A percentile compares a stretch with the other conserved stretches of the same genome.
phyloP scores from a whole-genome alignment of 345 rosid species.

The Alliaria petiolata region DNA sequence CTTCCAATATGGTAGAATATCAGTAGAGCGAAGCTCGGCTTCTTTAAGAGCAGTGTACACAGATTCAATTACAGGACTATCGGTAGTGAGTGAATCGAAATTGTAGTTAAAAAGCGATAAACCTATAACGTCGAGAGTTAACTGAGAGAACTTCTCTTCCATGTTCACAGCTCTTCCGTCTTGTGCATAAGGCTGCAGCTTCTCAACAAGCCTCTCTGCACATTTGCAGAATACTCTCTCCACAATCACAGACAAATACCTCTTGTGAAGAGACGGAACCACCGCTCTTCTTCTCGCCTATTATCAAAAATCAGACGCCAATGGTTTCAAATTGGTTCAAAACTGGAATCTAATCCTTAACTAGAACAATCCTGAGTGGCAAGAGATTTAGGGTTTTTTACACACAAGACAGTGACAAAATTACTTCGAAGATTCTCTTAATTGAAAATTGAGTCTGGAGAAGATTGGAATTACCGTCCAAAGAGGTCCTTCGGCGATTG shows the following conservation, averaged over 20 bases:
- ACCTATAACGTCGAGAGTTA: conserved; percentile 92
- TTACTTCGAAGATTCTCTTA: background rate
- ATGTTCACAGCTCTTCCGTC: conserved; percentile 84
- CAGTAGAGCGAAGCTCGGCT: conserved; percentile 93
- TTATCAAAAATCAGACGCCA: conserved; percentile 6
- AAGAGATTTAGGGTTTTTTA: background rate
- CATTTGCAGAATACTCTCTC: conserved; percentile 85
- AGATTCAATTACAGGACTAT: conserved; percentile 90
- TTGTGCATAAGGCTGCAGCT: conserved; percentile 58
- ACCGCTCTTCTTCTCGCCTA: conserved; percentile 91
- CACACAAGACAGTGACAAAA: background rate
- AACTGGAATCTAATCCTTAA: background rate
- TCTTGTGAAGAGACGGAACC: conserved; percentile 93
- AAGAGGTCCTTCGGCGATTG: conserved; percentile 84
- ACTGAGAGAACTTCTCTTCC: conserved; percentile 87
- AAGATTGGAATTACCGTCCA: conserved; percentile 63
- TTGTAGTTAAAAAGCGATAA: conserved; percentile 79
- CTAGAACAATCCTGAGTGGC: no score
- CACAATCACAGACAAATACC: conserved; percentile 82
- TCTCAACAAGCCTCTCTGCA: conserved; percentile 90
- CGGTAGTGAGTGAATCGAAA: conserved; percentile 70
- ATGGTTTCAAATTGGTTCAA: background rate
- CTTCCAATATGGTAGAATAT: conserved; percentile 95
- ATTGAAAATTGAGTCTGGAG: background rate
- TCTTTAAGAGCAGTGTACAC: conserved; percentile 91